A percentile compares a stretch with the other conserved stretches of the same genome.
Conservation (phyloP, 176 grass and related monocot species). For the Chrysopogon serrulatus region DNA sequence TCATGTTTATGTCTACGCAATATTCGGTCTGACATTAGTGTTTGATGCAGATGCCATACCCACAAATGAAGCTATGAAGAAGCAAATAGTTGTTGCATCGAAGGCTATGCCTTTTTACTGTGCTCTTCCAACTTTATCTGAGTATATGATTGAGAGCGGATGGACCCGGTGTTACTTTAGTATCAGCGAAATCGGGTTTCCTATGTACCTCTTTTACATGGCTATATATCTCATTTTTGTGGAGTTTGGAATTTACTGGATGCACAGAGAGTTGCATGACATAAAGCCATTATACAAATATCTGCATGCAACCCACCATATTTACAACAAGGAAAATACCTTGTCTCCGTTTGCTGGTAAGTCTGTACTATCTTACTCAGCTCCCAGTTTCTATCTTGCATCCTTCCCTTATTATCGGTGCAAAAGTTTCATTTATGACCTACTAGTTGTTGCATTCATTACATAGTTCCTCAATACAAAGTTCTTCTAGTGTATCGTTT, state of each 20-base stretch:
- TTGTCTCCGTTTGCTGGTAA: constrained; percentile 94
- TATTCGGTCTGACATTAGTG: neutral
- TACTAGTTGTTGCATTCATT: neutral
- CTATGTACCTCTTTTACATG: constrained; percentile 50
- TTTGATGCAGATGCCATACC: constrained; percentile 75
- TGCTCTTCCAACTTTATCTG: constrained; percentile 74
- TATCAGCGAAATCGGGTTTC: constrained; percentile 70
- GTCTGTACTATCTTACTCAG: neutral
- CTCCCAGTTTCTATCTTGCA: neutral
- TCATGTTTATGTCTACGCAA: neutral
- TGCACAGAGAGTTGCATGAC: constrained; percentile 98
- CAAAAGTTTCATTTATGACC: neutral
- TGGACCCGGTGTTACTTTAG: constrained; percentile 77
- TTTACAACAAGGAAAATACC: constrained; percentile 99
- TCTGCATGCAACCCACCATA: constrained; percentile 87
- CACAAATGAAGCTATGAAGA: constrained; percentile 75
- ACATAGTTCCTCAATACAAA: neutral
- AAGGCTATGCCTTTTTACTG: constrained; percentile 86
- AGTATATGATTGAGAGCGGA: constrained; percentile 85
- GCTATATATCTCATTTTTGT: constrained; percentile 63
- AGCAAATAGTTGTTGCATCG: constrained; percentile 83
- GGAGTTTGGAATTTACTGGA: constrained; percentile 99
- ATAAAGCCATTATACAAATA: constrained; percentile 96
- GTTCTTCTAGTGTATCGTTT: neutral
- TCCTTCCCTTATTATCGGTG: neutral